Percentiles rank a stretch among this genome's conserved stretches.
phyloP scores from a whole-genome alignment of 257 asterid species.

The Solanum rostratum region DNA sequence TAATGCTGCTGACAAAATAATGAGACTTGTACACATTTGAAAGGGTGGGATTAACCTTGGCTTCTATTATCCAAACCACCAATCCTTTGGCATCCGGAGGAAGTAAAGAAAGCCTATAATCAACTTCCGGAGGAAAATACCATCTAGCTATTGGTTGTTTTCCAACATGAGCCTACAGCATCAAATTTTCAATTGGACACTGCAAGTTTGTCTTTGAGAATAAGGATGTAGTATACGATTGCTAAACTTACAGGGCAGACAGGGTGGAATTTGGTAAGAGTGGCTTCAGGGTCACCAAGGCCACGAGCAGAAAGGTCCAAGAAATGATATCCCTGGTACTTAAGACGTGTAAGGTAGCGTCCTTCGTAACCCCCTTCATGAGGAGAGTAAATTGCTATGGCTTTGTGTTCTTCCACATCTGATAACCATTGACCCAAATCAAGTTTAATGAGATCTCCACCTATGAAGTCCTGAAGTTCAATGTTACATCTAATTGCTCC shows the following conservation, averaged over 20 bases:
- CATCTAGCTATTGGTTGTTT: slow-evolving; percentile 91
- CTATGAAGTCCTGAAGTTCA: slow-evolving; percentile 55
- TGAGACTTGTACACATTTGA: neutral
- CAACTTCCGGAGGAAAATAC: slow-evolving; percentile 93
- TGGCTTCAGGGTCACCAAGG: slow-evolving; percentile 81
- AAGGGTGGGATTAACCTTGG: slow-evolving; percentile 33
- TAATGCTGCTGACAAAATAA: neutral
- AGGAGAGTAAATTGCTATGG: slow-evolving; percentile 75
- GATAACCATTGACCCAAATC: slow-evolving; percentile 67
- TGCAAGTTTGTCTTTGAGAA: neutral
- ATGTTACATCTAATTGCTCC: slow-evolving; percentile 20
- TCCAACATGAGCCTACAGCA: slow-evolving; percentile 64
- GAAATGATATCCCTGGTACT: slow-evolving; percentile 67
- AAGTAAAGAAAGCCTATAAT: slow-evolving; percentile 71
- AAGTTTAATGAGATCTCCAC: slow-evolving; percentile 63
- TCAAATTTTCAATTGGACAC: neutral
- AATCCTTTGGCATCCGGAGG: slow-evolving; percentile 69
- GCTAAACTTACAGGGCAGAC: slow-evolving; percentile 64
- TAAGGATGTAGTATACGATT: neutral
- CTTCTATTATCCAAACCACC: slow-evolving; percentile 78
- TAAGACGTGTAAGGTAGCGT: slow-evolving; percentile 57
- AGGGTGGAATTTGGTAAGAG: slow-evolving; percentile 79
- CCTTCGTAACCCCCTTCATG: slow-evolving; percentile 93
- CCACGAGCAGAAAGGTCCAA: slow-evolving; percentile 79
- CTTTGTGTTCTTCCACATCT: slow-evolving; percentile 82